A percentile compares a stretch with the other conserved stretches of the same genome.
These are phyloP conservation scores for Yarrowia galli DNA, from an alignment of 1,139 yeast genomes.

Conservation along the genomic window DNA sequence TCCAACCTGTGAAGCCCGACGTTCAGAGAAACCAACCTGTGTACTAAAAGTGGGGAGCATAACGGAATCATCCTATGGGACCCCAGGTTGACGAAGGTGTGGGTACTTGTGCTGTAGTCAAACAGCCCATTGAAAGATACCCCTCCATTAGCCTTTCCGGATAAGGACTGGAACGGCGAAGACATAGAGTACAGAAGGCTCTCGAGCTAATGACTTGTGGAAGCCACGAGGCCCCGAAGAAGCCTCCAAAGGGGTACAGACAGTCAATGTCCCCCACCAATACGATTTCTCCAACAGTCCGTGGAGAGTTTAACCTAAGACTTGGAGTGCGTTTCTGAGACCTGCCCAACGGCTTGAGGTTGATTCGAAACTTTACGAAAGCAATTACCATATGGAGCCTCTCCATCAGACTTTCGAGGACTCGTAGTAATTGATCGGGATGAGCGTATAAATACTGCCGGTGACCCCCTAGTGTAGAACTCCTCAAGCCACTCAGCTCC, in stretches of 20 bases:
- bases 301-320: constrained; percentile 23
- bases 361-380: constrained; percentile 20
- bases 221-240: constrained; percentile 7
- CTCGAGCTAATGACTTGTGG: background rate
- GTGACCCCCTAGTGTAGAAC: background rate
- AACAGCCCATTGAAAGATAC: background rate
- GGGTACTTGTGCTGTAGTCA: background rate
- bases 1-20: background rate
- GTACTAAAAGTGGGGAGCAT: background rate
- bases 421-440: background rate
- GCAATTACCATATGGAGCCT: background rate
- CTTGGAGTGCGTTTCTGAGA: background rate
- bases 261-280: constrained; percentile 15
- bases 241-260: background rate
- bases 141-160: background rate
- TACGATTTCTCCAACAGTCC: background rate
- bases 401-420: background rate
- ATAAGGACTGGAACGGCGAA: background rate
- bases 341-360: constrained; percentile 23
- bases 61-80: no score
- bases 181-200: background rate
- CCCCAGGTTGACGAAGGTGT: background rate
- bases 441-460: constrained; percentile 1
- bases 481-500: constrained; percentile 29
- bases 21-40: background rate